These are phyloP conservation scores for Aristolochia fimbriata DNA, from an alignment of 164 flowering plant species.

Conservation along the genomic window DNA sequence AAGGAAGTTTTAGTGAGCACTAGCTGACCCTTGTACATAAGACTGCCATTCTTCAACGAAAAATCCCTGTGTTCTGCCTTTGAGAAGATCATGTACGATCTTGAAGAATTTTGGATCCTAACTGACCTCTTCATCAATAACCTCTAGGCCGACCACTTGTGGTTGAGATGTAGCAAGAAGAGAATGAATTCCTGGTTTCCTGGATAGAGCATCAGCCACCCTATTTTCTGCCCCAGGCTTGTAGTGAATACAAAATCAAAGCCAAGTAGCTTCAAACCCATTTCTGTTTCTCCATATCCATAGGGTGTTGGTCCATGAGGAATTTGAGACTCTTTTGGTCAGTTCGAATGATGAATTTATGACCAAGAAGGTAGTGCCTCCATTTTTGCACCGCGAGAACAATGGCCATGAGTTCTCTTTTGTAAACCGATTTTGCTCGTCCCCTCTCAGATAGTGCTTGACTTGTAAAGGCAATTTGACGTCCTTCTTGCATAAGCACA, in stretches of 20 bases:
- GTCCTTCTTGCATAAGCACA: background rate
- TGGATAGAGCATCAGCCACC: background rate
- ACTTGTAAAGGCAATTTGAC: background rate
- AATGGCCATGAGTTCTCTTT: background rate
- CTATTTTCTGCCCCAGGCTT: background rate
- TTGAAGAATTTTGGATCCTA: no score
- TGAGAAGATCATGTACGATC: no score
- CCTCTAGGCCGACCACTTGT: background rate
- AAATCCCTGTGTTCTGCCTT: no score
- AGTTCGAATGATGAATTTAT: no score
- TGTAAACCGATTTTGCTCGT: background rate
- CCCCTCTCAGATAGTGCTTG: background rate
- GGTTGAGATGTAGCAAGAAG: background rate
- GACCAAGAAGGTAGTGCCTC: background rate
- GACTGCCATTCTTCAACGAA: no score
- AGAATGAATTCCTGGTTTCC: background rate
- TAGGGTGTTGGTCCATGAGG: no score
- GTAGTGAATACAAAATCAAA: background rate
- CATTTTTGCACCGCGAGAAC: background rate
- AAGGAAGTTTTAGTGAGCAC: background rate
- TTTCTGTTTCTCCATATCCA: background rate
- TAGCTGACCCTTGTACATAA: background rate
- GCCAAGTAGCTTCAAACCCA: background rate
- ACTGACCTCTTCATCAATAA: background rate
- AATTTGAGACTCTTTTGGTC: no score